Conservation (phyloP, 2,329 filamentous ascomycete genomes). For the Stemphylium beticola region DNA sequence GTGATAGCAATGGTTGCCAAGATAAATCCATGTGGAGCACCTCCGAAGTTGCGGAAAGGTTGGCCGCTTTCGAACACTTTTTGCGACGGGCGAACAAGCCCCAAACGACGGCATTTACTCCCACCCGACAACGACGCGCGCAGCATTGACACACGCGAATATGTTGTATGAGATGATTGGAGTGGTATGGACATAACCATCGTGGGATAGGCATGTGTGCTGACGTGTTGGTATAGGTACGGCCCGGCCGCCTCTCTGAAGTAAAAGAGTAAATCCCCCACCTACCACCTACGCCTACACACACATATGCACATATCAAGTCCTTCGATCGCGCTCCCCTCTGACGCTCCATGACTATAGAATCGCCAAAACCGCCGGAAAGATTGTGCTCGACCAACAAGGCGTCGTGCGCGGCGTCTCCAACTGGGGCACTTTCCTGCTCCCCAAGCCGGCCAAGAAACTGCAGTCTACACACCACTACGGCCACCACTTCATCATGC, state of each 20-base stretch:
- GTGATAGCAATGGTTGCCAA: constrained; percentile 15
- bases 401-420: constrained; percentile 90
- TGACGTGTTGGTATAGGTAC: constrained; percentile 67
- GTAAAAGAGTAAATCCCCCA: constrained; percentile 79
- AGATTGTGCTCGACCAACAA: constrained; percentile 78
- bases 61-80: constrained; percentile 29
- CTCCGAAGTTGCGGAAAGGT: constrained; percentile 22
- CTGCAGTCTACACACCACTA: constrained; percentile 83
- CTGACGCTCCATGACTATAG: constrained; percentile 54
- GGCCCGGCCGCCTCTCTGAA: constrained; percentile 85
- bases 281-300: constrained; percentile 7
- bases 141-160: constrained; percentile 14
- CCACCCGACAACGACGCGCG: not conserved
- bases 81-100: constrained; percentile 26
- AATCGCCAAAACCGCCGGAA: constrained; percentile 85
- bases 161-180: constrained; percentile 99
- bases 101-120: not conserved
- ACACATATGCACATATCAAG: not conserved
- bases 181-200: constrained; percentile 67
- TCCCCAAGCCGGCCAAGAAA: constrained; percentile 78
- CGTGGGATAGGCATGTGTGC: not conserved
- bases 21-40: constrained; percentile 10
- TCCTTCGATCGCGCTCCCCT: not conserved
- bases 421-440: constrained; percentile 93
- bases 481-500: constrained; percentile 98